Conservation (phyloP, 2,329 filamentous ascomycete genomes). For the Xylaria sp. region DNA sequence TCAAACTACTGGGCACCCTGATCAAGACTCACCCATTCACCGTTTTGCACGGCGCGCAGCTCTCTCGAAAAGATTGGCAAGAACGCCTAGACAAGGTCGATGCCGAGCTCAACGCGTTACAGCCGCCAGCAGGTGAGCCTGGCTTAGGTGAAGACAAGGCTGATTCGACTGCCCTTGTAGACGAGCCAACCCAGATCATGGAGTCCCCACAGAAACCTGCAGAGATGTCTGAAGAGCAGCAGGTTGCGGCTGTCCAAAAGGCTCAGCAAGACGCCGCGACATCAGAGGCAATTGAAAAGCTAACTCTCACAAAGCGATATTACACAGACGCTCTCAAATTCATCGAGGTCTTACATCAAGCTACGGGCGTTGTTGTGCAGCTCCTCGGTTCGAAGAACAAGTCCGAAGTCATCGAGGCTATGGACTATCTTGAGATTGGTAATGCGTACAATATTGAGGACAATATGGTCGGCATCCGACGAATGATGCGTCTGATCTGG, state of each 20-base stretch:
- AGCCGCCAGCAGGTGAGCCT: slow-evolving; percentile 78
- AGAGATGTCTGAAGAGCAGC: slow-evolving; percentile 82
- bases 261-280: slow-evolving; percentile 88
- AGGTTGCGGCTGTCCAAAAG: slow-evolving; percentile 77
- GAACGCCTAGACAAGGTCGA: slow-evolving; percentile 84
- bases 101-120: slow-evolving; percentile 80
- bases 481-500: slow-evolving; percentile 98
- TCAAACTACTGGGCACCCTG: slow-evolving; percentile 87
- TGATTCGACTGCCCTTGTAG: slow-evolving; percentile 77
- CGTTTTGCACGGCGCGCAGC: slow-evolving; percentile 86
- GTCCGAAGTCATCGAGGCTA: slow-evolving; percentile 97
- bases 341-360: slow-evolving; percentile 88
- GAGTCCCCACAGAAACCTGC: slow-evolving; percentile 57
- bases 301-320: slow-evolving; percentile 88
- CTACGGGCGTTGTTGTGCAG: slow-evolving; percentile 83
- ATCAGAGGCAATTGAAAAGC: slow-evolving; percentile 85
- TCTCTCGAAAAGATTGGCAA: slow-evolving; percentile 87
- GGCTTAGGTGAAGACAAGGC: slow-evolving; percentile 75
- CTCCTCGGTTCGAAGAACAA: slow-evolving; percentile 95
- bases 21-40: slow-evolving; percentile 96
- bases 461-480: slow-evolving; percentile 88
- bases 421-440: slow-evolving; percentile 96
- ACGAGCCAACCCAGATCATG: slow-evolving; percentile 86
- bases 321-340: slow-evolving; percentile 94
- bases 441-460: slow-evolving; percentile 97